Conservation (phyloP, 106 monocot genomes). For the Platanthera guangdongensis region DNA sequence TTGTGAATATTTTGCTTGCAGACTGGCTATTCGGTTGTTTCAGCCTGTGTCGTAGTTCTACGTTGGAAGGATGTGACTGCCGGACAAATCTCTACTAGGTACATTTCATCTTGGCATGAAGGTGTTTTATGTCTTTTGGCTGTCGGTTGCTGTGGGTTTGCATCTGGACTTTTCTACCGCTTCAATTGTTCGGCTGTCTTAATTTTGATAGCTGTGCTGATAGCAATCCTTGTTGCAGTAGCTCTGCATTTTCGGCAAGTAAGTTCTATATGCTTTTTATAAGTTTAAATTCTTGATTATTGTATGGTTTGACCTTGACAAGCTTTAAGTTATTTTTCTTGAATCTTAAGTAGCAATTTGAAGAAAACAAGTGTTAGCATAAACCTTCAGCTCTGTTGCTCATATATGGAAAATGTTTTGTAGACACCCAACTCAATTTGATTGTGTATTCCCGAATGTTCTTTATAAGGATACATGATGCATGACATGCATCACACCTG, state of each 20-base stretch:
- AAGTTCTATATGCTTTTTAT: constrained; percentile 15
- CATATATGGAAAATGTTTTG: background rate
- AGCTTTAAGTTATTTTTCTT: background rate
- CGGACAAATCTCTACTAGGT: constrained; percentile 22
- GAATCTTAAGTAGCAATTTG: background rate
- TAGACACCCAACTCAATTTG: background rate
- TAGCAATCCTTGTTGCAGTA: constrained; percentile 54
- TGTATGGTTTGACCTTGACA: background rate
- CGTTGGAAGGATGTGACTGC: constrained; percentile 65
- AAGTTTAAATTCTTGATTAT: background rate
- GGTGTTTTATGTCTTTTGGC: constrained; percentile 56
- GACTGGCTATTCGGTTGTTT: constrained; percentile 99
- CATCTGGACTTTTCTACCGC: constrained; percentile 71
- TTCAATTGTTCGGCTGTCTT: constrained; percentile 41
- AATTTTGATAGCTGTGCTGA: constrained; percentile 21
- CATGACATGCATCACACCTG: no score
- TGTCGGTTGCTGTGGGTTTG: constrained; percentile 71
- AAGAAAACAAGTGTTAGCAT: background rate
- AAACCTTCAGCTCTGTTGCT: background rate
- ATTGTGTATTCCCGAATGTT: no score
- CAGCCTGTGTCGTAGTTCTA: constrained; percentile 80
- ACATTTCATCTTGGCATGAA: constrained; percentile 53
- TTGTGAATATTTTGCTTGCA: constrained; percentile 19
- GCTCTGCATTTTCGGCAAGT: constrained; percentile 86
- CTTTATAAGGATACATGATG: no score